Evolutionary conservation across 2,329 filamentous ascomycete species (phyloP), one percentile per base, ranked within the genome.

Genomic region (Xylariaceae sp.): DNA sequence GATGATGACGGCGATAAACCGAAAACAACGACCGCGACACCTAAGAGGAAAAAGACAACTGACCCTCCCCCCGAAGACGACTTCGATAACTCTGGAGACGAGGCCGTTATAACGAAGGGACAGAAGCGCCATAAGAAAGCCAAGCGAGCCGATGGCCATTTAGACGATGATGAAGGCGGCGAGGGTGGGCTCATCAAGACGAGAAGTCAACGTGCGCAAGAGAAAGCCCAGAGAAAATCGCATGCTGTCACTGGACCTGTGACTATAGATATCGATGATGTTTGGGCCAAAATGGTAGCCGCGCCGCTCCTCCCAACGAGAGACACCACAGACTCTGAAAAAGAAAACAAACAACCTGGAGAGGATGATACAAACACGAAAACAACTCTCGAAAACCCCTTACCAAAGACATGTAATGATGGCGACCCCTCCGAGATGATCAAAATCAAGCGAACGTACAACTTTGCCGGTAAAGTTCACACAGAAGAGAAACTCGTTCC

Each of bases 401-500:
- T 38, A 10, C 22, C 37, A 16, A 45, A 44, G 12, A 44, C 53
- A n/a, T 25, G 40, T 1, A 22, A 20, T 21, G 63, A 65, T 2
- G 38, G 62, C 5, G 52, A 55, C 19, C 37, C 46, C 2, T 53
- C 66, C 2, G 62, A 67, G 5, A 73, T 72, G 67, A 72, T 88
- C 55, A 77, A 75, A 49, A 84, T 89, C 50, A 85, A 82, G 56
- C 80, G 83, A 22, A 83, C 79, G 12, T 88, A 87, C 66, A 85
- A 84, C 56, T 89, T 89, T 55, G 86, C 85, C 27, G 86, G 85
- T 22, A 80, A 85, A 57, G 74, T 84, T 11, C 81, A 86, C 56
- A 85, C 77, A 0, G 85, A 89, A 58, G 82, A 87, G 60, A 88
- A 86, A 61, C 67, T 83, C 10, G 82, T 89, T 1, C 69, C 79